Percentiles rank a stretch among this genome's conserved stretches.
Evolutionary conservation across 768 basidiomycete species (phyloP).

Genomic region (Xanthoconium stramineum): DNA sequence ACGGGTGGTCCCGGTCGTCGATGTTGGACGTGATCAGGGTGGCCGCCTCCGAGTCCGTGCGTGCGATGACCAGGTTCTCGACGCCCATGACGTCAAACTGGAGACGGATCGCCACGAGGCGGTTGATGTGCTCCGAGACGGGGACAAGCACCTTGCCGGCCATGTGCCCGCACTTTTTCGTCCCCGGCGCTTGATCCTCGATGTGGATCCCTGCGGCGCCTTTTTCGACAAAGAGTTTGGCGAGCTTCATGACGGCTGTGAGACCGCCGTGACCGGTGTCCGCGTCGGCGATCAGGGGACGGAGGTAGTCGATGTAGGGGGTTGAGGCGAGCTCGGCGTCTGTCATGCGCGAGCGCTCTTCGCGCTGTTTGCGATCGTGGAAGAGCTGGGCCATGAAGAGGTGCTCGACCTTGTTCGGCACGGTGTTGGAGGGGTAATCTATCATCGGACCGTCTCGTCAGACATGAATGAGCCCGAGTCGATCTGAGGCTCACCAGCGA

Average conservation of each 20-base stretch:
- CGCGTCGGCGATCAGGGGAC: constrained; percentile 94
- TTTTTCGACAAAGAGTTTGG: constrained; percentile 98
- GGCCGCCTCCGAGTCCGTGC: constrained; percentile 97
- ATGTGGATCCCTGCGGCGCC: constrained; percentile 98
- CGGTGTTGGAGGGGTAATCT: constrained; percentile 99
- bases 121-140: constrained; percentile 96
- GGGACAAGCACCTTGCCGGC: constrained; percentile 96
- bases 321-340: constrained; percentile 69
- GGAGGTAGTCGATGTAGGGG: constrained; percentile 81
- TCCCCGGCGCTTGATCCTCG: constrained; percentile 96
- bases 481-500: constrained; percentile 63
- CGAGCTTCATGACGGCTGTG: constrained; percentile 97
- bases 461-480: background rate
- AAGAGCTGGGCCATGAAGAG: constrained; percentile 97
- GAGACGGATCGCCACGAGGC: constrained; percentile 92
- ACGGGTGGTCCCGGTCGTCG: constrained; percentile 94
- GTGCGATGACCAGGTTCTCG: constrained; percentile 87
- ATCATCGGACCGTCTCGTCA: background rate
- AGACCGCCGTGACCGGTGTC: constrained; percentile 98
- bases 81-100: constrained; percentile 99
- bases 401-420: constrained; percentile 98
- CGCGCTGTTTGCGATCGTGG: constrained; percentile 97
- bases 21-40: constrained; percentile 96
- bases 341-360: constrained; percentile 67
- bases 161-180: constrained; percentile 96